Base-by-base conservation (phyloP, 2,329 filamentous ascomycete species). In the Emmonsiellopsis sp. region DNA sequence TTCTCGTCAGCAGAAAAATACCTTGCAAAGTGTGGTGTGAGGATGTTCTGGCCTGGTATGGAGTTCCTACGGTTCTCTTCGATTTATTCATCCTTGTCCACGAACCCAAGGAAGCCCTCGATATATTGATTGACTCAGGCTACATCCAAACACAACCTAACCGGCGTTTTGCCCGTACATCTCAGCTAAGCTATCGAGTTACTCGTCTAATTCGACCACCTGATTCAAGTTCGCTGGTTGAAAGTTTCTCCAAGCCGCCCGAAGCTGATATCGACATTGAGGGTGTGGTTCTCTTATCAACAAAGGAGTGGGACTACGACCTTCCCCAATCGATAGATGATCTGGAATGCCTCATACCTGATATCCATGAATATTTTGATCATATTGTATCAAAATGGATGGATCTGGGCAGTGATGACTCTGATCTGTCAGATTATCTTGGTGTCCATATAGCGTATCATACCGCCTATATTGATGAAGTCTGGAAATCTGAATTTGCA, bases 31-130 rank as follows among this genome's bases (percentile, higher is more conserved):
- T 60, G 46, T 44, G 54, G 54, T 41, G 52, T 47, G 50, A 61
- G 57, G 31, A 64, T 48, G 62, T 61, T 15, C 40, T 64, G 37
- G 57, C 43, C n/a, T 30, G 49, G 2, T 58, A 62, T 46, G 61
- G 58, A 10, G 62, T 63, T 7, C 59, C 61, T 5, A 63, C 61
- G n/a, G 55, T 56, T 13, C 54, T 65, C 10, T 65, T 63, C 54
- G 53, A 58, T 31, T 44, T 63, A 2, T 52, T 61, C 41, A 43
- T 64, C 5, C 46, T 49, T 15, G 46, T 49, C 15, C 26, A 8
- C 4, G 46, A 49, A 1, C 26, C 46, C 3, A 34, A 13, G 7
- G 16, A 49, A 34, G 46, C 46, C 13, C 13, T n/a, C 1, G 46
- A 49, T 9, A 35, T 15, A n/a, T 34, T 49, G 46, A 7, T 49